Percentiles rank a stretch among this genome's conserved stretches.
These are phyloP conservation scores for Aspergillus sp. DNA, from an alignment of 2,329 filamentous ascomycete species.

Conservation along the genomic window DNA sequence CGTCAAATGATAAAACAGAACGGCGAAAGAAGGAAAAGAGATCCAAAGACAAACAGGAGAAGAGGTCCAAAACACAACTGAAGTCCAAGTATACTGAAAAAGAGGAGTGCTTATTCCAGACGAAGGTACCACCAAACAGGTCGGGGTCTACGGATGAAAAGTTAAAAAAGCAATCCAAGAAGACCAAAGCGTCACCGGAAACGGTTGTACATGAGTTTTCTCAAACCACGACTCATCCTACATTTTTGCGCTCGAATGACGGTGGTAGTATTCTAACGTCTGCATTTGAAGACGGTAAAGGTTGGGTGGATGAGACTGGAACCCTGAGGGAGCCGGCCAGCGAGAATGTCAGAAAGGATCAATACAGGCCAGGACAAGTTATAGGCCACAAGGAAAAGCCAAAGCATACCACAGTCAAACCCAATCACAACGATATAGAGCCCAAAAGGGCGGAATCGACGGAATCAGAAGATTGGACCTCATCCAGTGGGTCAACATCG, in stretches of 20 bases:
- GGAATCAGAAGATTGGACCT: slow-evolving; percentile 36
- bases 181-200: slow-evolving; percentile 61
- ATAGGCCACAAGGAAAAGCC: slow-evolving; percentile 32
- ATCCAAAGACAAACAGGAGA: slow-evolving; percentile 54
- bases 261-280: slow-evolving; percentile 50
- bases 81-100: slow-evolving; percentile 79
- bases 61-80: slow-evolving; percentile 56
- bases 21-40: slow-evolving; percentile 48
- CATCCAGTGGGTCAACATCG: slow-evolving; percentile 34
- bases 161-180: slow-evolving; percentile 54
- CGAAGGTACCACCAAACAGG: slow-evolving; percentile 65
- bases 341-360: slow-evolving; percentile 28
- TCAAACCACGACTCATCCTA: slow-evolving; percentile 78
- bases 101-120: slow-evolving; percentile 82
- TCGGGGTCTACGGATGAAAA: slow-evolving; percentile 35
- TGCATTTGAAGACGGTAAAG: slow-evolving; percentile 78
- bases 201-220: slow-evolving; percentile 85
- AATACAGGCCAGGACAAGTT: slow-evolving; percentile 31
- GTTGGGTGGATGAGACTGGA: slow-evolving; percentile 82
- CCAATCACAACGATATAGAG: slow-evolving; percentile 2
- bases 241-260: slow-evolving; percentile 66
- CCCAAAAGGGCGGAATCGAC: slow-evolving; percentile 16
- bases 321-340: slow-evolving; percentile 58
- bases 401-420: slow-evolving; percentile 16
- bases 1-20: slow-evolving; percentile 49